Evolutionary conservation across 176 grass and related monocot species (phyloP).

Genomic region (Oropetium thomaeum): DNA sequence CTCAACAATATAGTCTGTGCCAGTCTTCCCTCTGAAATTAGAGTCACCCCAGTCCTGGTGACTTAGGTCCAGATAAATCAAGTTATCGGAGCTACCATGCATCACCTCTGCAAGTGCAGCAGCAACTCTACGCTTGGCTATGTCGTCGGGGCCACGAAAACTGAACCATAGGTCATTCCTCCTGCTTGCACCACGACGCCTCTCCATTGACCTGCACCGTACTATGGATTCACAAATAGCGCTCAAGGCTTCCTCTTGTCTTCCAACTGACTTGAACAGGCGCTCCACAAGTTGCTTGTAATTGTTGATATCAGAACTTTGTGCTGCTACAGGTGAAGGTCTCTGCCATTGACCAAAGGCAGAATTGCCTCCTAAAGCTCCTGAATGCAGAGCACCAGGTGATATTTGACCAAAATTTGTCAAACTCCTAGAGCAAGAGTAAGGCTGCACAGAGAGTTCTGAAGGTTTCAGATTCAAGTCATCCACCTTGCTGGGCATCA

Average conservation of each 20-base stretch:
- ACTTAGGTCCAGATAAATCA: constrained; percentile 70
- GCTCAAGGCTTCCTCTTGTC: constrained; percentile 82
- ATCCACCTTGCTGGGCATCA: constrained; percentile 40
- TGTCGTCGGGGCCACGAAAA: constrained; percentile 70
- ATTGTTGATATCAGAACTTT: constrained; percentile 53
- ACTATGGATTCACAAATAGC: constrained; percentile 55
- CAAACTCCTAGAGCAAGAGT: constrained; percentile 25
- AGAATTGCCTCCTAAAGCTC: constrained; percentile 36
- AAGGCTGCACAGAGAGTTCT: constrained; percentile 33
- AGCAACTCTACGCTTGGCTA: constrained; percentile 61
- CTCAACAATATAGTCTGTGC: constrained; percentile 58
- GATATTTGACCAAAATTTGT: constrained; percentile 28
- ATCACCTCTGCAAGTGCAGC: constrained; percentile 71
- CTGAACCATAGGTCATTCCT: constrained; percentile 82
- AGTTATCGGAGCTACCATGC: constrained; percentile 55
- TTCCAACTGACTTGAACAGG: constrained; percentile 67
- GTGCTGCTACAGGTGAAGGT: constrained; percentile 29
- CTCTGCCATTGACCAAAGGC: constrained; percentile 53
- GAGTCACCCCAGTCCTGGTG: constrained; percentile 38
- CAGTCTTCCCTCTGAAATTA: constrained; percentile 67
- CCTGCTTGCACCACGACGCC: constrained; percentile 38
- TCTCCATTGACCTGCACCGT: constrained; percentile 33
- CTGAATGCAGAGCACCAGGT: constrained; percentile 32
- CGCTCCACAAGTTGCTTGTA: constrained; percentile 64
- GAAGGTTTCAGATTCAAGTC: constrained; percentile 37